Conservation (phyloP, 108 stramenopile species). For the Aurantiochytrium sp. region DNA sequence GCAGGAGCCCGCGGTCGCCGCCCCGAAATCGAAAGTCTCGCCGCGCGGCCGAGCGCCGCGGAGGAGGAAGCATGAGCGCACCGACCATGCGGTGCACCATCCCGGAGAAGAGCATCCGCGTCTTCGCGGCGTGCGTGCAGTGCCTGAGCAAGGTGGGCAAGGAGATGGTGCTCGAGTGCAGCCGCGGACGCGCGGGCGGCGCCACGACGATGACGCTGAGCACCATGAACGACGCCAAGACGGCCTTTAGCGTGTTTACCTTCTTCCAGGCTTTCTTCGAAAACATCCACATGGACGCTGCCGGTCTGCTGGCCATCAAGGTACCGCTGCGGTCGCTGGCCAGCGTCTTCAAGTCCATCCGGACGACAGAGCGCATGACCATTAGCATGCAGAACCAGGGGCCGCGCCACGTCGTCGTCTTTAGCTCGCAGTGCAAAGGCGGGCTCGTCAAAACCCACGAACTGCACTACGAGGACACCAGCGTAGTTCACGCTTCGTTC, state of each 20-base stretch:
- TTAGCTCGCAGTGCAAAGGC: not conserved
- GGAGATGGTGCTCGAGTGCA: not conserved
- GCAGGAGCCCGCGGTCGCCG: too few species aligned
- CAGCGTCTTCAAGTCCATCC: not conserved
- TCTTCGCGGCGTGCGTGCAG: not conserved
- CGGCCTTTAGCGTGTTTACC: not conserved
- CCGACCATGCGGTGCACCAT: slow-evolving; percentile 25
- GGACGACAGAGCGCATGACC: not conserved
- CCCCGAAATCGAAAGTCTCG: too few species aligned
- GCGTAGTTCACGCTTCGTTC: slow-evolving; percentile 6
- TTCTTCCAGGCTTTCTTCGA: slow-evolving; percentile 4
- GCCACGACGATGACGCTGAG: not conserved
- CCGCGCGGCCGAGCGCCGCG: too few species aligned
- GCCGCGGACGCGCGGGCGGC: not conserved
- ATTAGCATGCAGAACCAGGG: not conserved
- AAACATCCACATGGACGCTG: not conserved
- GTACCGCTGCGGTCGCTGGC: not conserved
- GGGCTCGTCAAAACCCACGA: slow-evolving; percentile 16
- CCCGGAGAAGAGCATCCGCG: not conserved
- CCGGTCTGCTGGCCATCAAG: not conserved
- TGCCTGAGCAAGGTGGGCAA: slow-evolving; percentile 13
- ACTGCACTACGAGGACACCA: slow-evolving; percentile 22
- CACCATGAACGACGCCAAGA: slow-evolving; percentile 28
- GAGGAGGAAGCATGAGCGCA: too few species aligned
- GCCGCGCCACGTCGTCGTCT: not conserved